Evolutionary conservation across 2,329 filamentous ascomycete species (phyloP).

Genomic region (Colletotrichum australisinense): DNA sequence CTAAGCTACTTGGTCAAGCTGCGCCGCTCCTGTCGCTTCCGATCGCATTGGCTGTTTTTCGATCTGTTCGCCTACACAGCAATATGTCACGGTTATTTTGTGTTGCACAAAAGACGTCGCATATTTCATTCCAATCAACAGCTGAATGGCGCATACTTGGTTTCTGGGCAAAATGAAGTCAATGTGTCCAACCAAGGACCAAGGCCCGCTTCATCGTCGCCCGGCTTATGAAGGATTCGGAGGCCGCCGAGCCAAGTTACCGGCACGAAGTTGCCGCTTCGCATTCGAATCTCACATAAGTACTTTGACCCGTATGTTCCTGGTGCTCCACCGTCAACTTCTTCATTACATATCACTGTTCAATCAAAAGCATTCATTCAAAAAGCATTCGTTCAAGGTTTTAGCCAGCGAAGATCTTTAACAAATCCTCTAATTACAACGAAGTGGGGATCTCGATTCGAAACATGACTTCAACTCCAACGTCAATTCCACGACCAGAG

Average conservation of each 20-base stretch:
- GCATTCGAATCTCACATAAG: background rate
- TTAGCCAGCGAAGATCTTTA: too few species aligned
- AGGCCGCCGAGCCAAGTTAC: background rate
- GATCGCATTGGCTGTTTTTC: too few species aligned
- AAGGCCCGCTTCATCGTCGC: background rate
- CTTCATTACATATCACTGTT: too few species aligned
- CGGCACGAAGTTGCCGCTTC: background rate
- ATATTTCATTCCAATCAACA: background rate
- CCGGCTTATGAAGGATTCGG: background rate
- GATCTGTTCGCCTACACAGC: background rate
- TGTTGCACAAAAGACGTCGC: background rate
- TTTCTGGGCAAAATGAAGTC: too few species aligned
- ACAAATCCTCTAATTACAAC: too few species aligned
- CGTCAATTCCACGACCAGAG: background rate
- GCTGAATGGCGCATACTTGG: background rate
- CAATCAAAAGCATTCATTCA: too few species aligned
- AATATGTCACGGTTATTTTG: background rate
- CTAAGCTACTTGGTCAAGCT: background rate
- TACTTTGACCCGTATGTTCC: background rate
- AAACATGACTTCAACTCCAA: background rate
- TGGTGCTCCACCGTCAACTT: background rate
- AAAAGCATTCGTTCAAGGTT: too few species aligned
- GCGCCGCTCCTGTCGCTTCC: background rate
- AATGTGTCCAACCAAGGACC: background rate
- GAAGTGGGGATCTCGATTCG: too few species aligned